Conservation (phyloP, 345 rosid genomes). For the Syzygium grande region DNA sequence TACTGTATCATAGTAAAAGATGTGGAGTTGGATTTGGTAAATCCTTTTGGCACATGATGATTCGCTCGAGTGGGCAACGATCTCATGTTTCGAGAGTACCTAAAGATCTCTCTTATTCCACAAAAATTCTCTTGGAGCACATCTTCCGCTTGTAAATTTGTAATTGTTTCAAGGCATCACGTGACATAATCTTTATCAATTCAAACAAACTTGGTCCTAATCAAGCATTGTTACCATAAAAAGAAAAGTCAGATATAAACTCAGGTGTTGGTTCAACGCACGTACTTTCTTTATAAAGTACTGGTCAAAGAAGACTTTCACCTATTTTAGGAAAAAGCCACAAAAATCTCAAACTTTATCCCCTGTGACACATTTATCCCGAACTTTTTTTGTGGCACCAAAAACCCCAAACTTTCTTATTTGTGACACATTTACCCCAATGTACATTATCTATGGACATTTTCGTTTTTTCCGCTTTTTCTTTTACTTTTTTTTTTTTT, state of each 20-base stretch:
- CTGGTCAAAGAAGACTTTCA: background rate
- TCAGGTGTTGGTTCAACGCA: background rate
- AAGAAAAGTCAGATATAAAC: background rate
- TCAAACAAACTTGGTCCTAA: slow-evolving; percentile 6
- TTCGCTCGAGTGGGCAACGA: background rate
- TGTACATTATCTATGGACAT: no score
- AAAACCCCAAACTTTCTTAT: no score
- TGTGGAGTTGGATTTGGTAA: background rate
- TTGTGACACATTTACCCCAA: no score
- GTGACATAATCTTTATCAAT: background rate
- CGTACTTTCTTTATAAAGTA: background rate
- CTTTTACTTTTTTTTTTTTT: no score
- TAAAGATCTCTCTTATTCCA: background rate
- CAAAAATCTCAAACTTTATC: no score
- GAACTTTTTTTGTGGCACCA: no score
- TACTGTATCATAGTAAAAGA: background rate
- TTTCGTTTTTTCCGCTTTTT: no score
- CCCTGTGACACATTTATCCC: no score
- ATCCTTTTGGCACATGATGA: background rate
- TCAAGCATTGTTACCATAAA: slow-evolving; percentile 8
- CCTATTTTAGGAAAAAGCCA: no score
- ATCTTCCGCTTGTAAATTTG: background rate
- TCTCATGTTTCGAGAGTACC: background rate
- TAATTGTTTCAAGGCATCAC: background rate
- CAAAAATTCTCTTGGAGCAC: background rate